Evolutionary conservation across 1,284 basidiomycete genomes (phyloP), one percentile per base, ranked within the genome.

Genomic region (Filobasidium uniguttulatum): DNA sequence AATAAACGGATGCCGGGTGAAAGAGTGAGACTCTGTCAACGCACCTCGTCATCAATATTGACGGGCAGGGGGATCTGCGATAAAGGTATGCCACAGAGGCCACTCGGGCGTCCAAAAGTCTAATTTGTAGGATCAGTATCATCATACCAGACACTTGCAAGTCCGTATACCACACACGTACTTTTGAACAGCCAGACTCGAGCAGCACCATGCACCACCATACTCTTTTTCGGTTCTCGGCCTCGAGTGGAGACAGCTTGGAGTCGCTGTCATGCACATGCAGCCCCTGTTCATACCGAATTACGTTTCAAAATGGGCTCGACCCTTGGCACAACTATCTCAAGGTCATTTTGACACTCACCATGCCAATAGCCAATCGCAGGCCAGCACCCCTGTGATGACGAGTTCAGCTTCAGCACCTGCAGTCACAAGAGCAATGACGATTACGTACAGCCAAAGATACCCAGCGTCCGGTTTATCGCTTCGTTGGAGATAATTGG

Each of bases 381-480:
- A 43, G 25, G 20, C 25, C 40, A 14, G 26, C 25, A 12, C 40
- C 40, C 37, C 37, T 40, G 22, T n/a, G n/a, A n/a, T n/a, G n/a
- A n/a, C n/a, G n/a, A n/a, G n/a, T n/a, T n/a, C n/a, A n/a, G n/a
- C n/a, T n/a, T n/a, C n/a, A n/a, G n/a, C n/a, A n/a, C n/a, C n/a
- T n/a, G n/a, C n/a, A n/a, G n/a, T n/a, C n/a, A n/a, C n/a, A n/a
- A n/a, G n/a, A n/a, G n/a, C n/a, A n/a, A n/a, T n/a, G n/a, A n/a
- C n/a, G n/a, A n/a, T n/a, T n/a, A n/a, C n/a, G n/a, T 57, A 58
- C 7, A 59, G 54, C 17, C 53, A 55, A 5, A 60, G 33, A 43
- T 58, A 58, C 2, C 59, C 59, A 1, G 55, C 56, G 34, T 60
- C 59, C n/a, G 59, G 58, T 15, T 51, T 44, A 37, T 58, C 55